phyloP scores from a whole-genome alignment of 331 rosid genomes.

The Acacia concinna region DNA sequence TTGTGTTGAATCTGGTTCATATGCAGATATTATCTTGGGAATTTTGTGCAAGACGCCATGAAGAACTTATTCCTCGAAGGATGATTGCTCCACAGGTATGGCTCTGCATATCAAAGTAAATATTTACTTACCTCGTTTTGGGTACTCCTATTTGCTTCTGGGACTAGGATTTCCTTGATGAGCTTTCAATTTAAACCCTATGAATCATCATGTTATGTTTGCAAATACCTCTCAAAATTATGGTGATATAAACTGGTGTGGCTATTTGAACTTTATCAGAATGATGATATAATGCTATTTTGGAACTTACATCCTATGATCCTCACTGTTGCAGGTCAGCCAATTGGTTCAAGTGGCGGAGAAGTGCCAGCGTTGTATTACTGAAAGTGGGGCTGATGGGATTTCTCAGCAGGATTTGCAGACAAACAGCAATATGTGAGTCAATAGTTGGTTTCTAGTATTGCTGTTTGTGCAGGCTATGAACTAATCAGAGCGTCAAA shows the following conservation, averaged over 20 bases:
- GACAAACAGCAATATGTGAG: conserved; percentile 89
- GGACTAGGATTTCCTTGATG: background rate
- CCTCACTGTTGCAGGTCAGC: conserved; percentile 61
- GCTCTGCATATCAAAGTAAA: conserved; percentile 1
- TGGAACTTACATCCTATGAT: conserved; percentile 12
- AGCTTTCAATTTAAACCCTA: background rate
- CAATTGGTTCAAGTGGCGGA: conserved; percentile 93
- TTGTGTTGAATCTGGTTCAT: conserved; percentile 15
- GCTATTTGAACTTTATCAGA: background rate
- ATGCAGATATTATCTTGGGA: conserved; percentile 90
- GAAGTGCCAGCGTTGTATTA: conserved; percentile 80
- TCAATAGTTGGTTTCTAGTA: conserved; percentile 26
- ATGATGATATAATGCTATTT: background rate
- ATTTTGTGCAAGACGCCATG: conserved; percentile 92
- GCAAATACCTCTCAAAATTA: background rate
- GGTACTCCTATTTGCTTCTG: conserved; percentile 3
- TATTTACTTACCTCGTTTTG: conserved; percentile 1
- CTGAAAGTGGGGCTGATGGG: conserved; percentile 91
- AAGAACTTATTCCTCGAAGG: conserved; percentile 95
- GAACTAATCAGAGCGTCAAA: too few relatives aligned
- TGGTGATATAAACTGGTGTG: background rate
- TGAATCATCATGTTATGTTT: background rate
- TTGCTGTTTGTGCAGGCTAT: background rate
- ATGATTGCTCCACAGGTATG: conserved; percentile 95
- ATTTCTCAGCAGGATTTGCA: conserved; percentile 88